Evolutionary conservation across 2,329 filamentous ascomycete genomes (phyloP).

Genomic region (Trichoderma hamatum): DNA sequence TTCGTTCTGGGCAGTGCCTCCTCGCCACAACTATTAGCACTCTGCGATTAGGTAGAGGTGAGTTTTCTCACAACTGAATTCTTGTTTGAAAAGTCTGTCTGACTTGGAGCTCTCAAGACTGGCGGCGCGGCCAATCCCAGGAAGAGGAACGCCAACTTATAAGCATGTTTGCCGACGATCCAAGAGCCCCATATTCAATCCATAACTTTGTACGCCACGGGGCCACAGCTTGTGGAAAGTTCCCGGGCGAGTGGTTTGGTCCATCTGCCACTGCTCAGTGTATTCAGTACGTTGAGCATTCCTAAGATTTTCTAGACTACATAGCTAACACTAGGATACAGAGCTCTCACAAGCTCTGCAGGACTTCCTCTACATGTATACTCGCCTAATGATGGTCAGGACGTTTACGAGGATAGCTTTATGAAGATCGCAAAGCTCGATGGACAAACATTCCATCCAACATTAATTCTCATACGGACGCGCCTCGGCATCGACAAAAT

Average conservation of each 20-base stretch:
- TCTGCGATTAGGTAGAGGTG: conserved; percentile 78
- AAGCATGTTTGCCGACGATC: conserved; percentile 83
- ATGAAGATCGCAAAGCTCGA: conserved; percentile 73
- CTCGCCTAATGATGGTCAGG: conserved; percentile 83
- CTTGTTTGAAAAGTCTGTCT: neutral
- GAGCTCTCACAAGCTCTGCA: conserved; percentile 72
- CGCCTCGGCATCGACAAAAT: conserved; percentile 91
- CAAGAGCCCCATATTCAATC: conserved; percentile 86
- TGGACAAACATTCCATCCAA: conserved; percentile 72
- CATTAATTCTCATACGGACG: conserved; percentile 85
- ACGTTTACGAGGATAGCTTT: conserved; percentile 91
- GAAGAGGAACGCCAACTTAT: conserved; percentile 71
- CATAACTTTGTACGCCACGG: conserved; percentile 93
- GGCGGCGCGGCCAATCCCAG: conserved; percentile 66
- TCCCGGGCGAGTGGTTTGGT: conserved; percentile 97
- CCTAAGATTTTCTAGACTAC: neutral
- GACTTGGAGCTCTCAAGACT: conserved; percentile 53
- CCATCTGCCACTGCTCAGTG: conserved; percentile 94
- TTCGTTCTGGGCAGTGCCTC: conserved; percentile 90
- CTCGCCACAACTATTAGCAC: conserved; percentile 82
- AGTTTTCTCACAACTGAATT: conserved; percentile 28
- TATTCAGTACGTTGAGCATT: conserved; percentile 70
- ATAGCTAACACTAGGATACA: conserved; percentile 52
- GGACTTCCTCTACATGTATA: conserved; percentile 76
- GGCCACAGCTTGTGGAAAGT: conserved; percentile 84